Evolutionary conservation across 2,329 filamentous ascomycete genomes (phyloP), one percentile per base, ranked within the genome.

Genomic region (Helicocarpus griseus): DNA sequence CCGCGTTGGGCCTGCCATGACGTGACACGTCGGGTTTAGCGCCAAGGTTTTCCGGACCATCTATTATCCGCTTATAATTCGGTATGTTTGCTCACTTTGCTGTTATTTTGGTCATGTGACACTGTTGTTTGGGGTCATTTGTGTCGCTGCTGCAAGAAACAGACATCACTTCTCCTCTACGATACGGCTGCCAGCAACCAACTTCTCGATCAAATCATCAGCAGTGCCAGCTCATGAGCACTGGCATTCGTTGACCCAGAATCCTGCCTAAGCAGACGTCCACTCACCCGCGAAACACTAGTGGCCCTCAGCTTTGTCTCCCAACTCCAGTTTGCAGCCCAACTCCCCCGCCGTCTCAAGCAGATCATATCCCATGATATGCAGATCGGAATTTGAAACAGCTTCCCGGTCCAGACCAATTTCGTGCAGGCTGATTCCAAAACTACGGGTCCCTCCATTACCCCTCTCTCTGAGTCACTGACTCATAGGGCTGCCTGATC

Each of bases 1-100:
- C 45, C 31, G 36, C 40, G 22, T 24, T 35, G 21, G 46, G 11
- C 28, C 19, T 24, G 35, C 48, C 36, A 51, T 54, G 52, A 54
- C 52, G 51, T 53, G 51, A 49, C 46, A 49, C 45, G 46, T 49
- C 13, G 43, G 22, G 26, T 2, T 29, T 29, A 17, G 24, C 24
- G 43, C 43, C 43, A 46, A 28, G 33, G 39, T 5, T 17, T 2
- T 17, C 48, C 38, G 48, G 26, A 24, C 17, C 14, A 44, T 39
- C 36, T 33, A 19, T 44, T 33, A 2, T 44, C 48, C 28, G 29
- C 19, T 4, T 3, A 31, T 33, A 19, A 39, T 21, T 19, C 24
- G 26, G 41, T 9, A 24, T 48, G 29, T 38, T 48, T 48, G 33
- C 21, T 6, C 22, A 14, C 13, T 38, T 48, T 38, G 29, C 44